These are phyloP conservation scores for Aspergillus homomorphus DNA, from an alignment of 495 filamentous ascomycete genomes.

Conservation along the genomic window DNA sequence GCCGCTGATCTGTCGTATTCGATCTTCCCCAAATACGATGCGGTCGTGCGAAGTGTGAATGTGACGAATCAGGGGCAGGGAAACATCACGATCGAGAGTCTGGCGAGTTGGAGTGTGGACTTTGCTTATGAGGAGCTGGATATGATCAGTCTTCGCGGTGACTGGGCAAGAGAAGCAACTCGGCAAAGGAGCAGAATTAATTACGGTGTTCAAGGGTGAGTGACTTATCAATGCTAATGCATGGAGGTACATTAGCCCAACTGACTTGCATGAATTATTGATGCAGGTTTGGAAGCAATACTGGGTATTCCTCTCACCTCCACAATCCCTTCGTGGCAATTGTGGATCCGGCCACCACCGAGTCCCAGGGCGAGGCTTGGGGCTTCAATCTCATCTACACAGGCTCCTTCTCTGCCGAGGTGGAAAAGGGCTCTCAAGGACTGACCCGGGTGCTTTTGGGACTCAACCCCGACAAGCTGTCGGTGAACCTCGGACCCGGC, in stretches of 20 bases:
- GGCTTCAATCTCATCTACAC: conserved; percentile 56
- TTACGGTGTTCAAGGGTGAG: conserved; percentile 34
- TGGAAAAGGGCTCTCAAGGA: conserved; percentile 54
- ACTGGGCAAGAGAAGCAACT: conserved; percentile 52
- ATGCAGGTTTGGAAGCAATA: conserved; percentile 49
- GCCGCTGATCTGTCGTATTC: conserved; percentile 52
- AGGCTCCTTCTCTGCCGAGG: conserved; percentile 48
- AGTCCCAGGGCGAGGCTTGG: conserved; percentile 50
- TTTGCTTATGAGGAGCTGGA: conserved; percentile 52
- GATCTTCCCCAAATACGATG: conserved; percentile 51
- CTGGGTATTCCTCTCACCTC: conserved; percentile 52
- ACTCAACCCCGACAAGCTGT: conserved; percentile 49
- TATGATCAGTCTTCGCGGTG: conserved; percentile 50
- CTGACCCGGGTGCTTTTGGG: conserved; percentile 50
- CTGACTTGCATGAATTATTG: no score
- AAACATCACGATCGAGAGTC: conserved; percentile 44
- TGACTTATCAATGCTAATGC: not conserved
- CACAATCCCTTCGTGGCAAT: conserved; percentile 55
- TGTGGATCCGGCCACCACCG: conserved; percentile 47
- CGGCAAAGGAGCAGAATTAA: conserved; percentile 34
- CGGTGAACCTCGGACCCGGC: conserved; percentile 42
- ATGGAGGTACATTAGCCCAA: no score
- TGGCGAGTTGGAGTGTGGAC: conserved; percentile 53
- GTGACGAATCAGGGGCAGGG: conserved; percentile 48
- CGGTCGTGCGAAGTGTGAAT: conserved; percentile 50